Base-by-base conservation (phyloP, 352 stramenopile species). In the Peronospora destructor region DNA sequence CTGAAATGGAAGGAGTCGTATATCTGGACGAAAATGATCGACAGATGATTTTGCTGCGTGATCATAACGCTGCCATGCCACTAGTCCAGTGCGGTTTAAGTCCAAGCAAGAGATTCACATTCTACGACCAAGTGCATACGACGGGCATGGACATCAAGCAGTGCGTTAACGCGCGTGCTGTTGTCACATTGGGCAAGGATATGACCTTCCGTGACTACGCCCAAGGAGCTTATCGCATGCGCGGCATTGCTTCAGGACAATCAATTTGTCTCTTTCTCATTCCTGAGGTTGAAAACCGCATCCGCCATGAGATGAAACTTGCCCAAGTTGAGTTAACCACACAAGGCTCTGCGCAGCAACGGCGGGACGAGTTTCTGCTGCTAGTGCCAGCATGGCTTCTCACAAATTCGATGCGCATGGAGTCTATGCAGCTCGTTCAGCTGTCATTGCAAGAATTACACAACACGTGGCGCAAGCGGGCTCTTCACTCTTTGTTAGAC, bases 371-470 rank as follows among this genome's bases (percentile, higher is more conserved):
- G 25, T 92, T 85, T 41, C 64, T 91, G 26, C 51, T 89, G n/a
- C 57, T 89, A 5, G 83, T 94, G 19, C 78, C 84, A 4, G 87
- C 85, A 4, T 99, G 97, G 97, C 82, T 99, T 25, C 87, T 98
- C 44, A 91, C 99, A 43, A 99, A 99, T 77, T 98, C 95, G 57
- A 99, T 99, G 94, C 95, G 95, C 23, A 98, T 97, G 57, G 97
- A 99, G 61, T 97, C 97, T 50, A 97, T 99, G 82, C 97, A 99
- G 63, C 96, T 98, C 36, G 85, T 97, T n/a, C 90, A 99, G 66
- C 73, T 99, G 11, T 99, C 92, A 39, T 52, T 95, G 34, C 87
- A 96, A 61, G 95, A 99, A 55, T 85, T 99, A 52, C 95, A 93
- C 59, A 99, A 99, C 61, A 97, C 98, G 26, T 98, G 96, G 75